A percentile compares a stretch with the other conserved stretches of the same genome.
Conservation (phyloP, 306 rosid species). For the Sesbania bispinosa region DNA sequence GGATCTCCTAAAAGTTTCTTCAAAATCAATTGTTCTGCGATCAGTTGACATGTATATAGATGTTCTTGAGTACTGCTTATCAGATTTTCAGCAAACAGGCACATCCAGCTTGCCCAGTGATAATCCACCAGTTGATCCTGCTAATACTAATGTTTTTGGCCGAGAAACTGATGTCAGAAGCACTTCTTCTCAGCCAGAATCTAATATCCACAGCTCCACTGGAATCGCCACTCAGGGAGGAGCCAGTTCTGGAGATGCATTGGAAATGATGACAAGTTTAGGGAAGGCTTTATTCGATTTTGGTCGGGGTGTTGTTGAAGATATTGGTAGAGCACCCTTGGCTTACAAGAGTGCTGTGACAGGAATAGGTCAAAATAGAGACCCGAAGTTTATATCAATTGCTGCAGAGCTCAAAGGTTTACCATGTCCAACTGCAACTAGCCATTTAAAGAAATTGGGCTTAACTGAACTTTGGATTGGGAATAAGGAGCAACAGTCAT, state of each 20-base stretch:
- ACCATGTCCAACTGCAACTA: slow-evolving; percentile 86
- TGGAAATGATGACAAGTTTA: slow-evolving; percentile 95
- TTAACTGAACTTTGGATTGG: slow-evolving; percentile 86
- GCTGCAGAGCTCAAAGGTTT: slow-evolving; percentile 85
- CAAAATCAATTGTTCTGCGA: slow-evolving; percentile 59
- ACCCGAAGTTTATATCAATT: slow-evolving; percentile 47
- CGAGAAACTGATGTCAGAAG: slow-evolving; percentile 43
- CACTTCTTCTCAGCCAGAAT: slow-evolving; percentile 40
- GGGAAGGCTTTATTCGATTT: slow-evolving; percentile 91
- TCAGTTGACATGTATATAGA: slow-evolving; percentile 87
- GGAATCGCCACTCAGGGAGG: slow-evolving; percentile 51
- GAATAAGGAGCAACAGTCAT: slow-evolving; percentile 68
- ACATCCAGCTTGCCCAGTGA: slow-evolving; percentile 41
- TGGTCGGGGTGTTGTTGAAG: slow-evolving; percentile 96
- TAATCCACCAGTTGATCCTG: slow-evolving; percentile 30
- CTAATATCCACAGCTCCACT: slow-evolving; percentile 40
- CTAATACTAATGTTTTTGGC: slow-evolving; percentile 19
- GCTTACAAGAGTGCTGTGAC: slow-evolving; percentile 42
- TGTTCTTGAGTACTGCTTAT: slow-evolving; percentile 95
- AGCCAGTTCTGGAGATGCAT: slow-evolving; percentile 92
- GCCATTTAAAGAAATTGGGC: slow-evolving; percentile 68
- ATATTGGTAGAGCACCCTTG: slow-evolving; percentile 75
- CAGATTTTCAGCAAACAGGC: slow-evolving; percentile 59
- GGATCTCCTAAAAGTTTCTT: slow-evolving; percentile 66
- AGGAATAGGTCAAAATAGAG: slow-evolving; percentile 44